phyloP scores from a whole-genome alignment of 2,329 filamentous ascomycete species.

The Xylaria sp. region DNA sequence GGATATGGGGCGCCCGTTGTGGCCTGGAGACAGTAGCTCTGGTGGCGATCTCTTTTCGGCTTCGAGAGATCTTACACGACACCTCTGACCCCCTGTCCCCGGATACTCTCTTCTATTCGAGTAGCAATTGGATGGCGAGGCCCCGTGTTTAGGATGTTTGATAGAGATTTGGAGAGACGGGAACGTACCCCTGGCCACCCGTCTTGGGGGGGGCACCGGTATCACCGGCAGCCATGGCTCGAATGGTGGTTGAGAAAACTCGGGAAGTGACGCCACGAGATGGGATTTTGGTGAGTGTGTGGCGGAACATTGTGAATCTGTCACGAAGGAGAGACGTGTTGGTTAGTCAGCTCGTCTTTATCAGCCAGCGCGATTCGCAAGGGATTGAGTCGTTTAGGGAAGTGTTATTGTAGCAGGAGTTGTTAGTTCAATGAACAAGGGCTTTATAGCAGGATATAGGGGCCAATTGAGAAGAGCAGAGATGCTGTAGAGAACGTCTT shows the following conservation, averaged over 20 bases:
- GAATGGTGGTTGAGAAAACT: slow-evolving; percentile 71
- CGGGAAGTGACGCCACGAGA: slow-evolving; percentile 61
- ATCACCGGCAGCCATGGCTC: slow-evolving; percentile 75
- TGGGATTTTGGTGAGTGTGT: slow-evolving; percentile 66
- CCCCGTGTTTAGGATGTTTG: not conserved
- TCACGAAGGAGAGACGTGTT: slow-evolving; percentile 20
- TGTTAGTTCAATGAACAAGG: too few species aligned
- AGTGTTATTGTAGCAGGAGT: not conserved
- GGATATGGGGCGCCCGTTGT: not conserved
- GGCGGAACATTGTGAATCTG: slow-evolving; percentile 70
- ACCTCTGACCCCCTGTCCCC: not conserved
- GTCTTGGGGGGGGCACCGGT: slow-evolving; percentile 68
- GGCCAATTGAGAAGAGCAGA: not conserved
- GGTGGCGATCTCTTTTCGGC: not conserved
- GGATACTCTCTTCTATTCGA: not conserved
- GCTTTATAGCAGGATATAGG: not conserved
- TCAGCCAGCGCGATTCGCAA: slow-evolving; percentile 23
- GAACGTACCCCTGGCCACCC: slow-evolving; percentile 63
- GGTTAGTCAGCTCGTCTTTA: too few species aligned
- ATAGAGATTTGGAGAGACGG: slow-evolving; percentile 1
- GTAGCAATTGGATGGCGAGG: not conserved
- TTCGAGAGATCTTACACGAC: not conserved
- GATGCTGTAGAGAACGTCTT: not conserved
- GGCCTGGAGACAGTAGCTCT: not conserved
- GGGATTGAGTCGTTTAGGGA: not conserved